Percentiles rank a stretch among this genome's conserved stretches.
Evolutionary conservation across 1,284 basidiomycete species (phyloP).

Genomic region (Trichosporon ovoides): DNA sequence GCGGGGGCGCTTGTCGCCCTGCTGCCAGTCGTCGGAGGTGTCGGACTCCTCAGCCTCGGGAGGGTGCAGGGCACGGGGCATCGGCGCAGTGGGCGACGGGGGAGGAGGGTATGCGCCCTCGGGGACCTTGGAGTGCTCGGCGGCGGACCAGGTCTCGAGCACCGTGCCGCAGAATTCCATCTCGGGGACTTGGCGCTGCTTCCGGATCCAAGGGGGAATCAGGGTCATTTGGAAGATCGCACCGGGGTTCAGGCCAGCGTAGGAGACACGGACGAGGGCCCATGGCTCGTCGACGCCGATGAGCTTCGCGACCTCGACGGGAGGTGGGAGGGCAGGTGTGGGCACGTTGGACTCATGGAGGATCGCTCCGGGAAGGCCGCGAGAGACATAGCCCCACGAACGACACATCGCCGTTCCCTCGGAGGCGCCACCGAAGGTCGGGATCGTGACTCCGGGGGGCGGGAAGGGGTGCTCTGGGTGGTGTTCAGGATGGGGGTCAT

Average conservation of each 20-base stretch:
- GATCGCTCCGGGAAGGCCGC: slow-evolving; percentile 13
- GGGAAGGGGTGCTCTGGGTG: background rate
- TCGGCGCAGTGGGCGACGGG: background rate
- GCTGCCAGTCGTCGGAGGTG: too few species aligned
- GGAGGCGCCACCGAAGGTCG: background rate
- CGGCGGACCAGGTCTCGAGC: slow-evolving; percentile 14
- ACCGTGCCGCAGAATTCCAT: slow-evolving; percentile 15
- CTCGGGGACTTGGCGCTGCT: slow-evolving; percentile 1
- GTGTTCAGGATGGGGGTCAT: too few species aligned
- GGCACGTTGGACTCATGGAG: background rate
- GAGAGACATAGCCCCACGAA: background rate
- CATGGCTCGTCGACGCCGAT: slow-evolving; percentile 7
- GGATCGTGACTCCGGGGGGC: background rate
- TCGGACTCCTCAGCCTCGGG: too few species aligned
- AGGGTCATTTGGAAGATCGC: slow-evolving; percentile 13
- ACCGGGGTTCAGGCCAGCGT: slow-evolving; percentile 13
- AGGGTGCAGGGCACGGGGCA: too few species aligned
- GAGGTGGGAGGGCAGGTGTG: slow-evolving; percentile 8
- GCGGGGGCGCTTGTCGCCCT: background rate
- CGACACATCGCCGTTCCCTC: background rate
- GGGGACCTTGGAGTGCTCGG: background rate
- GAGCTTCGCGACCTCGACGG: slow-evolving; percentile 6
- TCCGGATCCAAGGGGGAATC: background rate
- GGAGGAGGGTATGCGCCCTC: background rate
- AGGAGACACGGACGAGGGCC: slow-evolving; percentile 11